These are phyloP conservation scores for Aspergillus pseudonomiae DNA, from an alignment of 2,329 filamentous ascomycete species.

Conservation along the genomic window DNA sequence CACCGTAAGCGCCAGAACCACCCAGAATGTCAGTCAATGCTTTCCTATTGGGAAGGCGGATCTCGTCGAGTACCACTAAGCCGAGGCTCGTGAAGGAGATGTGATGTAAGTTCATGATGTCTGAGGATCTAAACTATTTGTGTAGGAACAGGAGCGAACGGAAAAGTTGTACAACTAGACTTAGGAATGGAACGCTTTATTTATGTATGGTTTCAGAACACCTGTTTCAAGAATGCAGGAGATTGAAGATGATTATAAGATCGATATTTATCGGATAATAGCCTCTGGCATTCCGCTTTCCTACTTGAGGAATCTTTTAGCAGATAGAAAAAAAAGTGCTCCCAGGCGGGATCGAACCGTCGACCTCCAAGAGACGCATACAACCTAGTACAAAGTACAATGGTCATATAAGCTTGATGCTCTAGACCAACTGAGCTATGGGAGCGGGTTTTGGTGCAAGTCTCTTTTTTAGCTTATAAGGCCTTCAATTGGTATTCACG, in stretches of 20 bases:
- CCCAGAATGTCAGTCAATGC: slow-evolving; percentile 33
- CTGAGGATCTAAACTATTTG: neutral
- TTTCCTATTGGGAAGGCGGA: slow-evolving; percentile 29
- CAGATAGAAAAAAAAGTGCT: neutral
- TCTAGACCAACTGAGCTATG: slow-evolving; percentile 6
- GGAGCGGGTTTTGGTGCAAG: neutral
- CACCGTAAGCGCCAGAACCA: slow-evolving; percentile 38
- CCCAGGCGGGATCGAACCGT: neutral
- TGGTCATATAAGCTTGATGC: neutral
- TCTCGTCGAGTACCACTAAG: slow-evolving; percentile 40
- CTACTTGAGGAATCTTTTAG: neutral
- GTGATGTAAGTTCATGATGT: neutral
- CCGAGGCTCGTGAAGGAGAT: slow-evolving; percentile 36
- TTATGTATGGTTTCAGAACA: no score
- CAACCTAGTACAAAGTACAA: neutral
- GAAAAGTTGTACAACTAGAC: no score
- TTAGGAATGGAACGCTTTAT: no score
- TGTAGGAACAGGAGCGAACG: neutral
- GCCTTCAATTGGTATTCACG: accelerated
- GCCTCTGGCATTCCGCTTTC: neutral
- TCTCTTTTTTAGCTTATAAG: neutral
- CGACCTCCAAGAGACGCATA: neutral
- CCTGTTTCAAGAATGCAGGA: no score
- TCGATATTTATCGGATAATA: neutral
- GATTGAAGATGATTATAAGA: no score